Evolutionary conservation across 768 basidiomycete genomes (phyloP).

Genomic region (Asterophora parasitica): DNA sequence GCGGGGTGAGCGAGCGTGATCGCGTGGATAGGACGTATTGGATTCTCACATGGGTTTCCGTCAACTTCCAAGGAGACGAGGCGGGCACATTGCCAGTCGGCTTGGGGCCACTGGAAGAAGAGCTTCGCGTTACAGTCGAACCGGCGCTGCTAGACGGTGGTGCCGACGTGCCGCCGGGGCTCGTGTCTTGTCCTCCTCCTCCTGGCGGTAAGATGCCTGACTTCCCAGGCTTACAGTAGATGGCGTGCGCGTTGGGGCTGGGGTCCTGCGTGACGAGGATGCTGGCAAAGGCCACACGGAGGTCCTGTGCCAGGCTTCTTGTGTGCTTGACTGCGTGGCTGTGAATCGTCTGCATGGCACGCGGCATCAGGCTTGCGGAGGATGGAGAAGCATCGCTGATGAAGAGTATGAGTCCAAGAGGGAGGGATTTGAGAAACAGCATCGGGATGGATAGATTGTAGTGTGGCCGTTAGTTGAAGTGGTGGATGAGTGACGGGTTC

Average conservation of each 20-base stretch:
- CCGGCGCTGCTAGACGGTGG: constrained; percentile 17
- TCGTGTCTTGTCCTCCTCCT: constrained; percentile 19
- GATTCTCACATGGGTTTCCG: constrained; percentile 50
- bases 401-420: constrained; percentile 33
- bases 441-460: constrained; percentile 8
- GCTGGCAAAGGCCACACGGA: constrained; percentile 59
- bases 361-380: constrained; percentile 31
- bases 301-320: constrained; percentile 58
- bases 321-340: constrained; percentile 53
- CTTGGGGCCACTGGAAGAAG: constrained; percentile 12
- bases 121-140: constrained; percentile 15
- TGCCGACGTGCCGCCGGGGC: constrained; percentile 16
- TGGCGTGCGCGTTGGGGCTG: constrained; percentile 21
- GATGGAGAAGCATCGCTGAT: constrained; percentile 24
- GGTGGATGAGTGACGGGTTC: background rate
- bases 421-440: constrained; percentile 26
- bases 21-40: background rate
- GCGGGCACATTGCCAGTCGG: constrained; percentile 22
- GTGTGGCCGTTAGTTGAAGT: background rate
- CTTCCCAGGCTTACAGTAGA: constrained; percentile 41
- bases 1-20: constrained; percentile 9
- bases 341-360: constrained; percentile 46
- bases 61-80: constrained; percentile 55
- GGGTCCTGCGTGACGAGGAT: constrained; percentile 39
- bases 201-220: constrained; percentile 17